Base-by-base conservation (phyloP, 495 filamentous ascomycete species). In the Podospora pseudopauciseta region DNA sequence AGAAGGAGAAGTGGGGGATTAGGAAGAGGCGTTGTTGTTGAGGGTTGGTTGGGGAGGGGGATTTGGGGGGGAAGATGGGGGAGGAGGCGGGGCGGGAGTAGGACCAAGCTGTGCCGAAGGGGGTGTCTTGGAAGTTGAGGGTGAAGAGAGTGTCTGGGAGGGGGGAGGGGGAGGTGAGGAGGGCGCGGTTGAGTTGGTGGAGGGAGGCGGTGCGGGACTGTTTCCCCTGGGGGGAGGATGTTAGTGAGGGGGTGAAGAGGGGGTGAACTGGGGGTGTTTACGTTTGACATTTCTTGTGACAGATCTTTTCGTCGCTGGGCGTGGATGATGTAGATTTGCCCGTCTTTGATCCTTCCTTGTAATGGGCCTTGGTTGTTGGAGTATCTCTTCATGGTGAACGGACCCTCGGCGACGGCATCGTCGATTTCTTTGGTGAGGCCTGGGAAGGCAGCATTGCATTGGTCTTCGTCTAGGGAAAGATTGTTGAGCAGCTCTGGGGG, bases 1-100 rank as follows among this genome's bases (percentile, higher is more conserved):
- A 94, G 81, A 89, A 91, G 68, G 87, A 85, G 75, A 93, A 94
- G 79, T 94, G 90, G 0, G 92, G 91, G 79, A 94, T 90, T 3
- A 91, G 73, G 87, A 91, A 94, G 63, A 82, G 77, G 15, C 78
- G 80, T 5, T 65, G 80, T 5, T 65, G 61, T 4, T 80, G 74
- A 2, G 74, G 59, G 66, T 81, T 73, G 0, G 15, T 49, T 49
- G 39, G 39, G 34, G 34, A 11, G 5, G 34, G 34, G 34, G 34
- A 0, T 39, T 57, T 60, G 83, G 80, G 4, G 4, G 85, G 76
- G 27, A 76, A 78, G 71, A 89, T 81, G 15, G 81, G 70, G 0
- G 80, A 76, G 73, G 81, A 77, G 1, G 79, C 78, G 16, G 75
- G 71, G 9, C 80, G 78, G 49, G 72, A 67, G 74, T 81, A 84